Evolutionary conservation across 805 yeast genomes (phyloP).

Genomic region (Kuraishia hungarica): DNA sequence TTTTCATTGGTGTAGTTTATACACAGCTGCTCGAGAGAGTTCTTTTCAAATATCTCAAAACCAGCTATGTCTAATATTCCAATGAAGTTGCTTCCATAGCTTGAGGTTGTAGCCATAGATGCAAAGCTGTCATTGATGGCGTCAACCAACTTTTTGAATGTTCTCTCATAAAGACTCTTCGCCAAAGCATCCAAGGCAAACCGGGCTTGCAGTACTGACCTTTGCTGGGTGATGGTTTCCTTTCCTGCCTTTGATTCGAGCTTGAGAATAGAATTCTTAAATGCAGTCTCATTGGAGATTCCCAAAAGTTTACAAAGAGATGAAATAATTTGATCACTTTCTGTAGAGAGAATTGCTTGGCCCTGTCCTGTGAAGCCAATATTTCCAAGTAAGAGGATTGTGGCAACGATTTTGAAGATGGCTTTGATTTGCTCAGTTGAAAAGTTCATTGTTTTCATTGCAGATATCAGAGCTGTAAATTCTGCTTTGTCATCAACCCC

Average conservation of each 20-base stretch:
- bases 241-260: constrained; percentile 90
- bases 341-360: constrained; percentile 45
- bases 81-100: constrained; percentile 28
- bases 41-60: constrained; percentile 48
- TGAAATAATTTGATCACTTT: constrained; percentile 35
- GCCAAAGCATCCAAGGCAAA: constrained; percentile 81
- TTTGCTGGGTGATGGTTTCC: constrained; percentile 75
- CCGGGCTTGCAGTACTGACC: constrained; percentile 72
- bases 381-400: constrained; percentile 81
- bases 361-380: constrained; percentile 58
- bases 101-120: constrained; percentile 15
- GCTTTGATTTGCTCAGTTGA: constrained; percentile 40
- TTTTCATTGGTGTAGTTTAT: constrained; percentile 55
- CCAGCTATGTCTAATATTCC: constrained; percentile 59
- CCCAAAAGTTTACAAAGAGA: constrained; percentile 58
- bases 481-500: constrained; percentile 73
- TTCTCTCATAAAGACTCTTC: constrained; percentile 75
- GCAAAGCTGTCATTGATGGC: constrained; percentile 62
- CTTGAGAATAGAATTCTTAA: constrained; percentile 52
- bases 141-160: constrained; percentile 71
- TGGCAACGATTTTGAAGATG: constrained; percentile 61
- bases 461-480: constrained; percentile 49
- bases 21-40: constrained; percentile 53
- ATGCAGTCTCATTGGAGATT: constrained; percentile 39
- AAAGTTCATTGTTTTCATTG: constrained; percentile 73